Base-by-base conservation (phyloP, 2,329 filamentous ascomycete genomes). In the Emydomyces testavorans region DNA sequence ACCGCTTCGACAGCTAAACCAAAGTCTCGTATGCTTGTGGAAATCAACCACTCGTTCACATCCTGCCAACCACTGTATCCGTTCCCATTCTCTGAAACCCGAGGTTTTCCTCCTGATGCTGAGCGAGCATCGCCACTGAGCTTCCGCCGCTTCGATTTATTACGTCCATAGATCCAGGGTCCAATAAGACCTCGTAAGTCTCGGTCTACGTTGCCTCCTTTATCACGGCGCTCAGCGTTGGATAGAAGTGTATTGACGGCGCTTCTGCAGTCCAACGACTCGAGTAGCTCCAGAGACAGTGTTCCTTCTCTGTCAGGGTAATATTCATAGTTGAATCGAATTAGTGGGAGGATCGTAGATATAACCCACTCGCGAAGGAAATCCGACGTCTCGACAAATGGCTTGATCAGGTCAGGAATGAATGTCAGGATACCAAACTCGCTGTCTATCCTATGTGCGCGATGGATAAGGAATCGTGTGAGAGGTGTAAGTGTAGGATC, bases 111-210 rank as follows among this genome's bases (percentile, higher is more conserved):
- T 16, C 10, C 15, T 18, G 40, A 37, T 6, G 21, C 15, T 2
- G n/a, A 11, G 6, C 24, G 36, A 7, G 68, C 64, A 39, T 77
- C 69, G 76, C 77, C 23, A 53, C 6, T 52, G 11, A 75, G 58
- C 54, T 67, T 75, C 49, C 74, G 69, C 51, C 76, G 66, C 62
- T 80, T 80, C 26, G 71, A 66, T 20, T 72, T 67, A 29, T 64
- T 72, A 45, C 71, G 68, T 11, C 79, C 79, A 57, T 76, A 77
- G 54, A 81, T 74, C 79, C 79, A 82, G 8, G 79, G 77, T 3
- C 77, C 76, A 31, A 81, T 71, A 18, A 82, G 62, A 3, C 75
- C 71, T 53, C 73, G 72, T 32, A 82, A 54, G 54, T 82, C 79
- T 48, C 74, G 67, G 18, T 69, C 71, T 39, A 74, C 52, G 47